Conservation (phyloP, 768 basidiomycete genomes). For the Leccinellum albellum region DNA sequence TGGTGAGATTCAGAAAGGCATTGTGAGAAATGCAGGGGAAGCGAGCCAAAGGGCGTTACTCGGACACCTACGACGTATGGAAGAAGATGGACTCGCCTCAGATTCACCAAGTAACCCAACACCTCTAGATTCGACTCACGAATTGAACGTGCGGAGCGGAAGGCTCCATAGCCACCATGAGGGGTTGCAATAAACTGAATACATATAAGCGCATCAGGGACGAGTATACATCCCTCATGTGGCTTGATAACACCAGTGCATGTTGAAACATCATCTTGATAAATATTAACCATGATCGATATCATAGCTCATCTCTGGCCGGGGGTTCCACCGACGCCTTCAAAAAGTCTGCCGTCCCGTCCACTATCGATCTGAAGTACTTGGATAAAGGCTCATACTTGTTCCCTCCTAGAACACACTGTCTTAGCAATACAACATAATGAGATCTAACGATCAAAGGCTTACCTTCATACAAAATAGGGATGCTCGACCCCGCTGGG, state of each 20-base stretch:
- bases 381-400: constrained; percentile 74
- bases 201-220: background rate
- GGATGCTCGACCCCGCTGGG: constrained; percentile 51
- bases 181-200: background rate
- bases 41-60: constrained; percentile 27
- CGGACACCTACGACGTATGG: constrained; percentile 18
- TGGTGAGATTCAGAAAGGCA: constrained; percentile 39
- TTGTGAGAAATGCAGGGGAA: constrained; percentile 34
- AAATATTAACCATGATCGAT: constrained; percentile 5
- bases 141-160: background rate
- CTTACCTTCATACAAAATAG: constrained; percentile 67
- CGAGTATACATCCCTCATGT: background rate
- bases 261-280: background rate
- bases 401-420: constrained; percentile 45
- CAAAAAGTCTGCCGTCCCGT: constrained; percentile 60
- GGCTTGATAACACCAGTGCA: background rate
- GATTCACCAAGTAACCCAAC: constrained; percentile 18
- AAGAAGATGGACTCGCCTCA: constrained; percentile 5
- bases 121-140: background rate
- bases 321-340: constrained; percentile 37
- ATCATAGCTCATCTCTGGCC: constrained; percentile 29
- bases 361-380: constrained; percentile 68
- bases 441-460: background rate
- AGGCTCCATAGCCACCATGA: background rate
- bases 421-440: background rate